These are phyloP conservation scores for Leishmania guyanensis DNA, from an alignment of 208 protist genomes.

Conservation along the genomic window DNA sequence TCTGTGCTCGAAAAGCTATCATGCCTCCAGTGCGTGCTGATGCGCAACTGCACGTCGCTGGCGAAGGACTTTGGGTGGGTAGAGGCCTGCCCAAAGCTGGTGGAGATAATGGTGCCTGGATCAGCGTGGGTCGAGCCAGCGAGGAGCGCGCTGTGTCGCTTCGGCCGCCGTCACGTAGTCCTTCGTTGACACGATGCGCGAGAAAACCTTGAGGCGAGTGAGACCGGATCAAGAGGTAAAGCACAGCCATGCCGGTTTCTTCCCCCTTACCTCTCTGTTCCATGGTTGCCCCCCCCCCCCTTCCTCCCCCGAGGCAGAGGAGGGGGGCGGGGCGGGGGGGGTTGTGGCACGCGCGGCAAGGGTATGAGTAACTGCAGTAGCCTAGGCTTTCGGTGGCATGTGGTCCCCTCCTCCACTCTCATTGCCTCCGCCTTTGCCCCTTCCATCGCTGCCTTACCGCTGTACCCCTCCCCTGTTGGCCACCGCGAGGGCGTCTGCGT, in stretches of 20 bases:
- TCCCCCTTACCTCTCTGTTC: no score
- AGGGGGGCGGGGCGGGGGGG: neutral
- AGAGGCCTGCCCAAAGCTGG: slow-evolving; percentile 8
- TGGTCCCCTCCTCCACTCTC: neutral
- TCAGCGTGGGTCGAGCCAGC: neutral
- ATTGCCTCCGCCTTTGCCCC: neutral
- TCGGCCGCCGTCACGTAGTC: neutral
- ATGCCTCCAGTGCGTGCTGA: neutral
- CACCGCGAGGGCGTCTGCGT: neutral
- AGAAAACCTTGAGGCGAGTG: neutral
- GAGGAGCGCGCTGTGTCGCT: neutral
- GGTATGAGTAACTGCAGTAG: neutral
- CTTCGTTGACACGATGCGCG: slow-evolving; percentile 4
- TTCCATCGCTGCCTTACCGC: neutral
- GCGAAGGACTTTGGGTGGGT: slow-evolving; percentile 19
- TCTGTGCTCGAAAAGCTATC: slow-evolving; percentile 2
- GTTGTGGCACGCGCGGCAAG: neutral
- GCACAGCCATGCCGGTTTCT: neutral
- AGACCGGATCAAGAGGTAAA: neutral
- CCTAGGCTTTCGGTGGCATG: neutral
- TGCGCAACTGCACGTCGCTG: slow-evolving; percentile 17
- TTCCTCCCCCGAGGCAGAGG: neutral
- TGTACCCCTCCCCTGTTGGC: neutral
- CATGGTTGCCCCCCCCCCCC: neutral
- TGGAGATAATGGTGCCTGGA: slow-evolving; percentile 13